phyloP scores from a whole-genome alignment of 202 grass and related monocot species.

The Panicum hallii region DNA sequence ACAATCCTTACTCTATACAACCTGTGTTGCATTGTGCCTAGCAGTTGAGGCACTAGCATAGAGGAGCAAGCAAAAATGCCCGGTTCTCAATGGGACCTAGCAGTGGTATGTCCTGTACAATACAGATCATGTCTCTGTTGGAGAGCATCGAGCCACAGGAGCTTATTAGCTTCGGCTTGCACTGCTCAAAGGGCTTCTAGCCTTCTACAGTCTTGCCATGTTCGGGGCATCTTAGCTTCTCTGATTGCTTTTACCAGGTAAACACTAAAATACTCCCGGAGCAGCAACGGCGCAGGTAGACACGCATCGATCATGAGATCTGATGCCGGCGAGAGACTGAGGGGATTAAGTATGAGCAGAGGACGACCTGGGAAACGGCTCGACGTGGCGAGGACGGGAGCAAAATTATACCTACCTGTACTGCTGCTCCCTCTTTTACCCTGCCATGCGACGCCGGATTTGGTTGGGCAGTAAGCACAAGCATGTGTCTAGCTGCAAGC shows the following conservation, averaged over 20 bases:
- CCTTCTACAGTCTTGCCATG: not conserved
- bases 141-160: not conserved
- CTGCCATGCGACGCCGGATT: not conserved
- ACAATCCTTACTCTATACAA: not conserved
- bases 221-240: not conserved
- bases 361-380: not conserved
- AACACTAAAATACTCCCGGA: not conserved
- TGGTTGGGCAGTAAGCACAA: not conserved
- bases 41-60: not conserved
- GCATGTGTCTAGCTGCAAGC: not conserved
- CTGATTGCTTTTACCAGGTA: not conserved
- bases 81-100: not conserved
- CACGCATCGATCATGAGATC: conserved; percentile 22
- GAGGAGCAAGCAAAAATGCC: not conserved
- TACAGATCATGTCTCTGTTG: not conserved
- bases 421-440: not conserved
- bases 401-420: conserved; percentile 23
- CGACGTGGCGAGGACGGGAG: conserved; percentile 21
- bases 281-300: not conserved
- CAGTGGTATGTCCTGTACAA: not conserved
- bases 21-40: too few relatives aligned
- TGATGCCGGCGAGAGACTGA: not conserved
- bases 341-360: not conserved
- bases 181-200: not conserved
- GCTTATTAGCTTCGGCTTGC: not conserved